Percentiles rank a stretch among this genome's conserved stretches.
phyloP scores from a whole-genome alignment of 1,139 yeast genomes.

The Pichia sp. region DNA sequence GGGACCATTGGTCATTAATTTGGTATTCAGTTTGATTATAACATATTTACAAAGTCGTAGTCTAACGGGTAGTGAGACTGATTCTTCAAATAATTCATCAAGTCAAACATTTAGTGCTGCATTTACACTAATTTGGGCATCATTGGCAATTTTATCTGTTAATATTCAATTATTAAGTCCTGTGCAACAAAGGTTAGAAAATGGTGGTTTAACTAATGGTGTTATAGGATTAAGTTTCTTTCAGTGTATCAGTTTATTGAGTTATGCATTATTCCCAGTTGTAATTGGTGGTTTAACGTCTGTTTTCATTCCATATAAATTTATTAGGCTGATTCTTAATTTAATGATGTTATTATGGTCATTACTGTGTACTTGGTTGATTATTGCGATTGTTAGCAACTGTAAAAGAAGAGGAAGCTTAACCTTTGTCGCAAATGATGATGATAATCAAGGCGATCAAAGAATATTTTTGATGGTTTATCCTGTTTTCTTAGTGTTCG shows the following conservation, averaged over 20 bases:
- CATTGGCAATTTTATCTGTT: conserved; percentile 47
- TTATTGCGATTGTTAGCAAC: conserved; percentile 29
- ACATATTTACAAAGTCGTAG: conserved; percentile 33
- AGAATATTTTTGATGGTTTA: conserved; percentile 68
- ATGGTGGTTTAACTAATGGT: conserved; percentile 26
- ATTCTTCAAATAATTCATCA: too few relatives aligned
- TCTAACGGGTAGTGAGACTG: conserved; percentile 13
- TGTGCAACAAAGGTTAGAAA: conserved; percentile 27
- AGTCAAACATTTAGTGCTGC: conserved; percentile 56
- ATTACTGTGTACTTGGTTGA: conserved; percentile 44
- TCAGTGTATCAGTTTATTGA: conserved; percentile 75
- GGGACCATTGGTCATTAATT: conserved; percentile 79
- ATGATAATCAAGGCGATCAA: conserved; percentile 34
- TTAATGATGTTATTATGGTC: conserved; percentile 62
- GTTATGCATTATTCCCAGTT: conserved; percentile 77
- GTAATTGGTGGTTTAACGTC: conserved; percentile 60
- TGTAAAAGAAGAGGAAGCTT: conserved; percentile 32
- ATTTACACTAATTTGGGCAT: conserved; percentile 54
- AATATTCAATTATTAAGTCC: conserved; percentile 63
- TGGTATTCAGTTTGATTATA: conserved; percentile 52
- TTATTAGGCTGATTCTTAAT: conserved; percentile 51
- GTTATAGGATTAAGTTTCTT: conserved; percentile 45
- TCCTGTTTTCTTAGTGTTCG: conserved; percentile 73
- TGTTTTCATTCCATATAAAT: conserved; percentile 47
- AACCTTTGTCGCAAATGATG: conserved; percentile 11